phyloP scores from a whole-genome alignment of 805 yeast species.

The Lipomyces starkeyi region DNA sequence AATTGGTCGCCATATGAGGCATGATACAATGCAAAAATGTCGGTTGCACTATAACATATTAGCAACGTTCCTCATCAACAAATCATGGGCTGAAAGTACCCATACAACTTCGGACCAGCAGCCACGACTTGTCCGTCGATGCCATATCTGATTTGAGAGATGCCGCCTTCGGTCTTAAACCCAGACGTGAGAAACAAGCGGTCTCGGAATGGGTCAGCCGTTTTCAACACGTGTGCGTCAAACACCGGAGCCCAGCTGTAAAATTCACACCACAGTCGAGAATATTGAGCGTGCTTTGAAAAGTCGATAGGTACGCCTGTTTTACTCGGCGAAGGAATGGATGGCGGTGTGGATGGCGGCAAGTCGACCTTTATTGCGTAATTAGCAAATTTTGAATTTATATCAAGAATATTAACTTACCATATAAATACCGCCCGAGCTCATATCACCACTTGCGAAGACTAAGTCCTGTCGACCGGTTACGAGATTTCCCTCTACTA shows the following conservation, averaged over 20 bases:
- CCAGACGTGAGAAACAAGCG: constrained; percentile 28
- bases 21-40: constrained; percentile 22
- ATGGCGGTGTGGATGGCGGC: background rate
- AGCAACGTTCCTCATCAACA: background rate
- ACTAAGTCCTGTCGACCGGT: constrained; percentile 17
- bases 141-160: constrained; percentile 27
- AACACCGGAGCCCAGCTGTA: constrained; percentile 28
- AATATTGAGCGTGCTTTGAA: background rate
- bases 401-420: background rate
- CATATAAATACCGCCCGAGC: constrained; percentile 25
- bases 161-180: constrained; percentile 14
- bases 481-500: constrained; percentile 15
- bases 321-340: background rate
- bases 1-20: background rate
- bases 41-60: constrained; percentile 9
- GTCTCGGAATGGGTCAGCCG: constrained; percentile 17
- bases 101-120: constrained; percentile 19
- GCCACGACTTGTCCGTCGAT: constrained; percentile 17
- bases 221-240: constrained; percentile 22
- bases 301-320: background rate
- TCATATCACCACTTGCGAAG: constrained; percentile 24
- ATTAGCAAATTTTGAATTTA: background rate
- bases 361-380: background rate
- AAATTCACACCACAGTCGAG: constrained; percentile 16
- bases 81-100: constrained; percentile 1